These are phyloP conservation scores for Geranium brycei DNA, from an alignment of 345 rosid species.

Conservation along the genomic window DNA sequence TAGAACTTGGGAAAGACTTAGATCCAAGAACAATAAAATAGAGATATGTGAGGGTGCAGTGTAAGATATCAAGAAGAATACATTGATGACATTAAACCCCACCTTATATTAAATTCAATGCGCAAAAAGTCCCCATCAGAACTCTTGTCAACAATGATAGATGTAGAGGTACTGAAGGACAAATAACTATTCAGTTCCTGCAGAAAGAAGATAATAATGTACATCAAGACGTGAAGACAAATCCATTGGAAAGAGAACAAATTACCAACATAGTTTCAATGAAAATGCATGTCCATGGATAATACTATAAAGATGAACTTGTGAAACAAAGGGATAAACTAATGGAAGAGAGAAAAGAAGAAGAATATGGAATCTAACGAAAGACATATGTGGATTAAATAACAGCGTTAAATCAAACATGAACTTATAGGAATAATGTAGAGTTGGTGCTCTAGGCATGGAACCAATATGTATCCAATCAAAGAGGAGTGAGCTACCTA, in stretches of 20 bases:
- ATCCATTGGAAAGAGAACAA: background rate
- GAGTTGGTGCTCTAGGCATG: background rate
- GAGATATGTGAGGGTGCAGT: background rate
- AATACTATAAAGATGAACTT: background rate
- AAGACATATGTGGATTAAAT: background rate
- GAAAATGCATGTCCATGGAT: background rate
- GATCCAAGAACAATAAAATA: no score
- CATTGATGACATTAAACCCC: conserved; percentile 3
- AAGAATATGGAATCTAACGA: background rate
- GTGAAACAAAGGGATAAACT: background rate
- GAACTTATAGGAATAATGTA: background rate
- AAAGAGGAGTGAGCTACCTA: conserved; percentile 15
- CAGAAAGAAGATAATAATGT: conserved; percentile 12
- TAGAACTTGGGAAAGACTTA: no score
- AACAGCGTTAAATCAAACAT: background rate
- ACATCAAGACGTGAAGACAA: background rate
- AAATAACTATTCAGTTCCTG: conserved; percentile 85
- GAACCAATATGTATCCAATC: background rate
- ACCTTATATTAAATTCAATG: conserved; percentile 90
- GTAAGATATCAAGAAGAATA: background rate
- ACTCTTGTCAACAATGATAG: conserved; percentile 81
- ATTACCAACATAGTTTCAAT: background rate
- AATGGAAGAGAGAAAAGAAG: background rate
- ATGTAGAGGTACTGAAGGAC: conserved; percentile 62
- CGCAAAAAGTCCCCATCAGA: conserved; percentile 85